Conservation (phyloP, 257 asterid species). For the Petrea volubilis region DNA sequence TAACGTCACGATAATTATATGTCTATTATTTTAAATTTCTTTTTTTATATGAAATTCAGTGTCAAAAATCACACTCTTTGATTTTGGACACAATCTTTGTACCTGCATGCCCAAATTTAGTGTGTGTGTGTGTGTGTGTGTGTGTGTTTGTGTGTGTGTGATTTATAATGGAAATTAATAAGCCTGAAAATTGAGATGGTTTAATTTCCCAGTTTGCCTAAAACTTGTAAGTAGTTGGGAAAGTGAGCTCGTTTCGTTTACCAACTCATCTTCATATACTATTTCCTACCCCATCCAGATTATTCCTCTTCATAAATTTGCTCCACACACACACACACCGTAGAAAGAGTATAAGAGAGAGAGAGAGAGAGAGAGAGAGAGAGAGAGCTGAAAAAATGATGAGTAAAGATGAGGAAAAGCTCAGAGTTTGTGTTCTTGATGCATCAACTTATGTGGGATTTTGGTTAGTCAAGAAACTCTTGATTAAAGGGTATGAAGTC, state of each 20-base stretch:
- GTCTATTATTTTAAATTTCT: no score
- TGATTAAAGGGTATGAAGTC: slow-evolving; percentile 37
- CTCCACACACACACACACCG: neutral
- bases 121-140: neutral
- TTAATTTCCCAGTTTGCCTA: neutral
- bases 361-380: neutral
- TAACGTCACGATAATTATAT: no score
- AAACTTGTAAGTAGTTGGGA: slow-evolving; percentile 28
- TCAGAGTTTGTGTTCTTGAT: slow-evolving; percentile 47
- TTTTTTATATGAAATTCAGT: no score
- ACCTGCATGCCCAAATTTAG: slow-evolving; percentile 1
- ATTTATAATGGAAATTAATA: no score
- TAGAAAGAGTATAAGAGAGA: neutral
- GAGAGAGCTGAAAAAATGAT: slow-evolving; percentile 1
- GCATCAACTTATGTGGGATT: slow-evolving; percentile 52
- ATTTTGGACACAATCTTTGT: neutral
- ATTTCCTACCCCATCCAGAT: slow-evolving; percentile 10
- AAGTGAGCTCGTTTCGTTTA: slow-evolving; percentile 32
- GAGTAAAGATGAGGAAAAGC: neutral
- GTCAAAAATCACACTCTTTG: neutral
- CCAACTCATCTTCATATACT: slow-evolving; percentile 30
- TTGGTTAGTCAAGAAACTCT: slow-evolving; percentile 41
- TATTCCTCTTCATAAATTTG: neutral
- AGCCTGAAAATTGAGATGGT: neutral
- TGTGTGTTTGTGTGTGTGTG: no score